These are phyloP conservation scores for Mycosphaerella sp. DNA, from an alignment of 2,329 filamentous ascomycete species.

Conservation along the genomic window DNA sequence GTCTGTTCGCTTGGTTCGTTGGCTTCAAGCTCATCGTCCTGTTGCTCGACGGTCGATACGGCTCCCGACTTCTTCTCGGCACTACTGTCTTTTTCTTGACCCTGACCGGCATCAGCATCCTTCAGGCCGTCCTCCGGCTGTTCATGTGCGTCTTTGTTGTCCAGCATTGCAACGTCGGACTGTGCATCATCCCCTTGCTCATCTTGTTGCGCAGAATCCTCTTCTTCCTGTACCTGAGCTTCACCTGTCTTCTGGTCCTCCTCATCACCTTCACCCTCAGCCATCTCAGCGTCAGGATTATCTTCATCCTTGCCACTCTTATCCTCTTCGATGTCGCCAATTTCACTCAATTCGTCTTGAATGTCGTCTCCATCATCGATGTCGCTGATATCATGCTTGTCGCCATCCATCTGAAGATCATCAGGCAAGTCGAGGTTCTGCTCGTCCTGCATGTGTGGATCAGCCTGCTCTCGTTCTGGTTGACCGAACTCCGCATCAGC, in stretches of 20 bases:
- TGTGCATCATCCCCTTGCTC: conserved; percentile 35
- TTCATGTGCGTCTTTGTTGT: conserved; percentile 32
- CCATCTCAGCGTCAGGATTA: conserved; percentile 22
- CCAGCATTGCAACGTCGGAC: conserved; percentile 40
- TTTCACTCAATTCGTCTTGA: conserved; percentile 21
- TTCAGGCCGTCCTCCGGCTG: conserved; percentile 42
- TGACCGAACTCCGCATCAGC: conserved; percentile 59
- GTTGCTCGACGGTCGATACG: conserved; percentile 37
- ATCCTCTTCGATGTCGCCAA: conserved; percentile 14
- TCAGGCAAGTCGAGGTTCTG: conserved; percentile 79
- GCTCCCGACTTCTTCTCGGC: conserved; percentile 34
- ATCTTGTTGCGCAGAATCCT: conserved; percentile 34
- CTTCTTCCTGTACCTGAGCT: conserved; percentile 29
- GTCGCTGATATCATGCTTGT: conserved; percentile 50
- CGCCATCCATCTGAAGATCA: conserved; percentile 74
- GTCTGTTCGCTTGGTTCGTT: conserved; percentile 22
- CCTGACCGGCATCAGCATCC: conserved; percentile 39
- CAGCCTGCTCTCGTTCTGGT: conserved; percentile 59
- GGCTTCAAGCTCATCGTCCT: conserved; percentile 20
- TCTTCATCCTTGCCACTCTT: conserved; percentile 14
- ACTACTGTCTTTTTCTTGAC: conserved; percentile 37
- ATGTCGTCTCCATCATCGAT: conserved; percentile 35
- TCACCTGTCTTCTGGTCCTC: conserved; percentile 22
- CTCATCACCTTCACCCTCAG: conserved; percentile 18
- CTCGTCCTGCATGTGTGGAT: conserved; percentile 73